phyloP scores from a whole-genome alignment of 352 stramenopile genomes.

The Phytophthora kernoviae region DNA sequence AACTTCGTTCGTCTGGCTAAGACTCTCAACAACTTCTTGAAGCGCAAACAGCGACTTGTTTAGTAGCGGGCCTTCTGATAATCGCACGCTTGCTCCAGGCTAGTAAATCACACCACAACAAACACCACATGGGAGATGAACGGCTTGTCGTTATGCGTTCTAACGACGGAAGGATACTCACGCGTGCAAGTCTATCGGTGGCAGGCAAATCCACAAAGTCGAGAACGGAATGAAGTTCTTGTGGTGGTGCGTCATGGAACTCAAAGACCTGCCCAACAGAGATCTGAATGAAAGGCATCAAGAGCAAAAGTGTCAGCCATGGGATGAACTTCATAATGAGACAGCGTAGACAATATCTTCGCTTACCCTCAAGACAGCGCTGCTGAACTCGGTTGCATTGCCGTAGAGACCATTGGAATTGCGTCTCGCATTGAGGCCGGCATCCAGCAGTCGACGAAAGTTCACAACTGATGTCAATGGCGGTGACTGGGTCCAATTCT shows the following conservation, averaged over 20 bases:
- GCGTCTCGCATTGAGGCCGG: slow-evolving; percentile 29
- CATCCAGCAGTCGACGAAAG: slow-evolving; percentile 37
- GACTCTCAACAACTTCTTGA: slow-evolving; percentile 37
- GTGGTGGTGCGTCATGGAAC: slow-evolving; percentile 35
- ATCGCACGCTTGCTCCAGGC: slow-evolving; percentile 33
- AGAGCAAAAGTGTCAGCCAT: not conserved
- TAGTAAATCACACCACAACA: slow-evolving; percentile 8
- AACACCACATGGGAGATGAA: not conserved
- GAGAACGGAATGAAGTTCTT: slow-evolving; percentile 50
- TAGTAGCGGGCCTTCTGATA: slow-evolving; percentile 55
- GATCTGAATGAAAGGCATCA: slow-evolving; percentile 28
- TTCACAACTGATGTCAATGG: slow-evolving; percentile 26
- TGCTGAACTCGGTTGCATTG: slow-evolving; percentile 51
- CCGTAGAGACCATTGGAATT: slow-evolving; percentile 45
- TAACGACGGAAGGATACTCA: slow-evolving; percentile 12
- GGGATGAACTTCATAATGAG: not conserved
- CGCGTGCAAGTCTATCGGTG: slow-evolving; percentile 52
- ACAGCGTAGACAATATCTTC: too few relatives aligned
- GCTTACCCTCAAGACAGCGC: slow-evolving; percentile 47
- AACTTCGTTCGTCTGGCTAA: slow-evolving; percentile 10
- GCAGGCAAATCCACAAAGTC: slow-evolving; percentile 53
- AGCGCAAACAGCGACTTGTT: slow-evolving; percentile 64
- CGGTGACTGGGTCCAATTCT: slow-evolving; percentile 33
- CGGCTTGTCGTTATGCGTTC: not conserved
- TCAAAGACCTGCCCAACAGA: slow-evolving; percentile 45